A percentile compares a stretch with the other conserved stretches of the same genome.
Conservation (phyloP, 768 basidiomycete species). For the Collybia sp. region DNA sequence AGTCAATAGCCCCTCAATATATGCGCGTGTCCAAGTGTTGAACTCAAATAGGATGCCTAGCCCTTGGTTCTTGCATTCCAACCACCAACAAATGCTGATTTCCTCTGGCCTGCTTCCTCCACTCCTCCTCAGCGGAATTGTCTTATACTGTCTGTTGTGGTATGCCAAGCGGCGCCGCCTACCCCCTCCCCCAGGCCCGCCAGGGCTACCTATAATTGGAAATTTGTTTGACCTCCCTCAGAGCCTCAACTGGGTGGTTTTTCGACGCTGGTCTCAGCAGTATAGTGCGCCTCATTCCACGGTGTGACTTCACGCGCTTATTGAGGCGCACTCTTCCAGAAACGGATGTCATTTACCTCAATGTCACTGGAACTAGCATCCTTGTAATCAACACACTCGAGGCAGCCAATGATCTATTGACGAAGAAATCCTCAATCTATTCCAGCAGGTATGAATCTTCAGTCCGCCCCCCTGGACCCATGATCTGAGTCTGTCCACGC, state of each 20-base stretch:
- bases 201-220: constrained; percentile 8
- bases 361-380: constrained; percentile 13
- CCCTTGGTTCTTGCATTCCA: no score
- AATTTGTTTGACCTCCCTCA: constrained; percentile 6
- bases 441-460: constrained; percentile 13
- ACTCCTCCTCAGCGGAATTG: no score
- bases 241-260: constrained; percentile 6
- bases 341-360: constrained; percentile 18
- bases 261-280: constrained; percentile 10
- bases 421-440: constrained; percentile 14
- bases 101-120: no score
- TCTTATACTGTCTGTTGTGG: no score
- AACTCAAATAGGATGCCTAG: no score
- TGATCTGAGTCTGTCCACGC: background rate
- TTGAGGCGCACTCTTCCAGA: constrained; percentile 2
- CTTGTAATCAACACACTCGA: constrained; percentile 16
- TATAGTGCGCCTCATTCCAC: background rate
- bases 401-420: constrained; percentile 17
- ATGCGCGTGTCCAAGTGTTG: no score
- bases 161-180: background rate
- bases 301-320: background rate
- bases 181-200: constrained; percentile 9
- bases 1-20: no score
- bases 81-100: no score
- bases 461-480: background rate